Evolutionary conservation across 257 asterid genomes (phyloP).

Genomic region (Echium plantagineum): DNA sequence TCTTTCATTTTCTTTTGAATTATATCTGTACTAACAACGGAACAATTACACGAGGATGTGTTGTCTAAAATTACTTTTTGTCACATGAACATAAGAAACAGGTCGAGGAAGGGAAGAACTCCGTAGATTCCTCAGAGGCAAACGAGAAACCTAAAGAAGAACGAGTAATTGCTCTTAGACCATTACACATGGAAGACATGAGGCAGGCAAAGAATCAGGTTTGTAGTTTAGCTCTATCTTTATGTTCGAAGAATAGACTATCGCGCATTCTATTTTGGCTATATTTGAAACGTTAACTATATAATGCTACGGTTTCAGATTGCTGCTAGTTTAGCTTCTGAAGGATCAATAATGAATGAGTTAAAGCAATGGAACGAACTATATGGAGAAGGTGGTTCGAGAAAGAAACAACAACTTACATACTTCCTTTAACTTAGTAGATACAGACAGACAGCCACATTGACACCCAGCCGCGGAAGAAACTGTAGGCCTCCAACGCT

Average conservation of each 20-base stretch:
- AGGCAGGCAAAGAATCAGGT: slow-evolving; percentile 87
- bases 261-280: slow-evolving; percentile 3
- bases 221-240: neutral
- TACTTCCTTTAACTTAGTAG: slow-evolving; percentile 62
- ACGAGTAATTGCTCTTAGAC: slow-evolving; percentile 46
- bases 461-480: neutral
- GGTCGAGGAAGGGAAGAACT: slow-evolving; percentile 35
- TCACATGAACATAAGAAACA: slow-evolving; percentile 48
- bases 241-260: neutral
- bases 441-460: neutral
- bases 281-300: slow-evolving; percentile 5
- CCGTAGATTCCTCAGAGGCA: slow-evolving; percentile 28
- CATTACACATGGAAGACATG: slow-evolving; percentile 84
- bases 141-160: slow-evolving; percentile 35
- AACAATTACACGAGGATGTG: neutral
- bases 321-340: slow-evolving; percentile 89
- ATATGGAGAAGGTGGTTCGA: slow-evolving; percentile 91
- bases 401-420: slow-evolving; percentile 71
- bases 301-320: slow-evolving; percentile 31
- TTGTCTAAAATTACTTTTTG: slow-evolving; percentile 6
- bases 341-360: slow-evolving; percentile 83
- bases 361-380: slow-evolving; percentile 90
- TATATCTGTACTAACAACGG: neutral
- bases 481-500: neutral
- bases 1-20: neutral